Base-by-base conservation (phyloP, 345 rosid species). In the Populus simonii region DNA sequence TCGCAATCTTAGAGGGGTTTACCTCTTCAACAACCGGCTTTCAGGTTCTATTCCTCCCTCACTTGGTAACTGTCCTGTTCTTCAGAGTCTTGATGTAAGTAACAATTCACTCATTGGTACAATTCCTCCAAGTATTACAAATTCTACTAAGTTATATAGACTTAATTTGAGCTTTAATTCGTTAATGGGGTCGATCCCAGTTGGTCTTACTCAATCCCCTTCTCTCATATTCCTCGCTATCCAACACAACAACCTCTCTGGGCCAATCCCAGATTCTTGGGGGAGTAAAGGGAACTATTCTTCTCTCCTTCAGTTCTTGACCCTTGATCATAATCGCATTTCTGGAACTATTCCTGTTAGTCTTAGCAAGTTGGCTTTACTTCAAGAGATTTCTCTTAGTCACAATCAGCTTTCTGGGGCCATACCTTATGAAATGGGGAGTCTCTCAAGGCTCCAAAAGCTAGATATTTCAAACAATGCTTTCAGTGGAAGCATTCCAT, bases 21-120 rank as follows among this genome's bases (percentile, higher is more conserved):
- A 92, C 81, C 93, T 96, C 72, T 96, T 96, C 89, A 96, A 96
- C 88, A 96, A 96, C 79, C 86, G 84, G 69, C 93, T 96, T 84
- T 83, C 94, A 0, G 99, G 98, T 76, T 89, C 93, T 51, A 71
- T 82, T 49, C 82, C 82, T 71, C 73, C 82, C 71, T 74, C 82
- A 6, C 51, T 82, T 29, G 85, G 82, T 74, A 71, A 74, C 27
- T 82, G 76, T 35, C 66, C 61, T n/a, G 7, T 35, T 31, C 85
- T 82, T 66, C 85, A 66, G 59, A 45, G 70, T 66, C 74, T 82
- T 70, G 85, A 82, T 45, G 16, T 89, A 31, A 89, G 99, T 80
- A 89, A 86, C 35, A 95, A 95, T 69, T 83, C 80, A 71, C 89
- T 95, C 41, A 78, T 81, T 33, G 97, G 92, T 47, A 7, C 72